Evolutionary conservation across 495 filamentous ascomycete species (phyloP).

Genomic region (Amphirosellinia nigrospora): DNA sequence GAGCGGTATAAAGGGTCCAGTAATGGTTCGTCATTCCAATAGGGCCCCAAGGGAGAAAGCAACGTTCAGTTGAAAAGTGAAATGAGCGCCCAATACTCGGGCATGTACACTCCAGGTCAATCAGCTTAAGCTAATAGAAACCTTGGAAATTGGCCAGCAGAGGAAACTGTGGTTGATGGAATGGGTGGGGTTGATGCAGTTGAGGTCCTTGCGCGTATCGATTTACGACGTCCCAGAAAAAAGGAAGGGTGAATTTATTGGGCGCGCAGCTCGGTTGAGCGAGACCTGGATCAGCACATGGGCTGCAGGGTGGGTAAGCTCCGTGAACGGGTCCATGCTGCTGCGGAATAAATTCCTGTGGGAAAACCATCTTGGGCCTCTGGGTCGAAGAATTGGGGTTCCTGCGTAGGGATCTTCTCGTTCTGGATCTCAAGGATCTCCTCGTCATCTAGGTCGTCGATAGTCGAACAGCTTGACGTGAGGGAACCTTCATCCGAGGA

Average conservation of each 20-base stretch:
- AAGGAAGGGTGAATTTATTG: conserved; percentile 50
- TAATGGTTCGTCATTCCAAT: background rate
- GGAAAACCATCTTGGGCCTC: conserved; percentile 45
- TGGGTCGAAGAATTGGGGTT: conserved; percentile 48
- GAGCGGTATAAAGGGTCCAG: conserved; percentile 26
- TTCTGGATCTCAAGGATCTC: conserved; percentile 47
- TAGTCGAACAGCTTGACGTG: conserved; percentile 51
- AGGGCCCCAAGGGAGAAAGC: conserved; percentile 22
- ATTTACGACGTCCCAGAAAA: conserved; percentile 52
- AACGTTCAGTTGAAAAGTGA: conserved; percentile 33
- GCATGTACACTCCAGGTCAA: background rate
- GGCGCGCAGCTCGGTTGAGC: conserved; percentile 39
- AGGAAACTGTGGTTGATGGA: conserved; percentile 56
- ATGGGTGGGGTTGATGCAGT: conserved; percentile 51
- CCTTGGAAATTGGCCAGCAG: conserved; percentile 54
- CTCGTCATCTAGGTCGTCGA: conserved; percentile 52
- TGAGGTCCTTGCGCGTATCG: conserved; percentile 47
- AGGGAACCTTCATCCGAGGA: conserved; percentile 56
- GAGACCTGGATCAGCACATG: conserved; percentile 39
- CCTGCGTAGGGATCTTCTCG: conserved; percentile 50
- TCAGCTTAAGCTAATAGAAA: conserved; percentile 50
- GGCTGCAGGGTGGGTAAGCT: conserved; percentile 35
- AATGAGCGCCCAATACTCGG: conserved; percentile 27
- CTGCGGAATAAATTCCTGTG: conserved; percentile 51
- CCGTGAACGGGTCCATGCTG: conserved; percentile 35